A percentile compares a stretch with the other conserved stretches of the same genome.
Conservation (phyloP, 2,329 filamentous ascomycete genomes). For the Xylaria sp. region DNA sequence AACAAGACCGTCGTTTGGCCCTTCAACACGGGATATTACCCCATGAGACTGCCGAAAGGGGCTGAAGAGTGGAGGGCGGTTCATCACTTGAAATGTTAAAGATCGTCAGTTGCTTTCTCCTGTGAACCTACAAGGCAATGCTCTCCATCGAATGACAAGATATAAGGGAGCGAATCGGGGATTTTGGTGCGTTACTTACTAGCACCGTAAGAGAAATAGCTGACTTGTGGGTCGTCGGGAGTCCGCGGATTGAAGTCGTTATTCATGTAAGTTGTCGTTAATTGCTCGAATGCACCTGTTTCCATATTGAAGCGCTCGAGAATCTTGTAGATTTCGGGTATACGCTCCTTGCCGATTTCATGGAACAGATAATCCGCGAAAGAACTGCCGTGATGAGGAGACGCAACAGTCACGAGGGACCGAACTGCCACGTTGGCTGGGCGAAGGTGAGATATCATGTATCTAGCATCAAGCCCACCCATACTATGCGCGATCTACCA, state of each 20-base stretch:
- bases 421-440: constrained; percentile 60
- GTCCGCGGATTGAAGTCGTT: constrained; percentile 69
- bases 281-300: constrained; percentile 69
- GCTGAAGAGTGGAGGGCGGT: constrained; percentile 70
- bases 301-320: constrained; percentile 64
- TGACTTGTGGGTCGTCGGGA: constrained; percentile 62
- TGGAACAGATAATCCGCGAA: constrained; percentile 67
- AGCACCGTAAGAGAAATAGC: constrained; percentile 73
- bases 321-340: constrained; percentile 66
- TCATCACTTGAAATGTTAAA: constrained; percentile 47
- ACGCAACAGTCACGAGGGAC: constrained; percentile 66
- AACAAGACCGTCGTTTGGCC: constrained; percentile 74
- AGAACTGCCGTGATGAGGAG: constrained; percentile 65
- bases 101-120: constrained; percentile 1
- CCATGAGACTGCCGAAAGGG: constrained; percentile 66
- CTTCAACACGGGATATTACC: constrained; percentile 63
- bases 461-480: constrained; percentile 73
- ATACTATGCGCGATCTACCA: constrained; percentile 70
- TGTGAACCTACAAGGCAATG: background rate
- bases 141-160: background rate
- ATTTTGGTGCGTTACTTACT: constrained; percentile 39
- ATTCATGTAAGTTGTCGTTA: constrained; percentile 68
- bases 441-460: constrained; percentile 69
- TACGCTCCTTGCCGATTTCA: constrained; percentile 57
- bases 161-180: background rate